phyloP scores from a whole-genome alignment of 225 moss, liverwort and hornwort species.

The Pseudisothecium myosuroides region DNA sequence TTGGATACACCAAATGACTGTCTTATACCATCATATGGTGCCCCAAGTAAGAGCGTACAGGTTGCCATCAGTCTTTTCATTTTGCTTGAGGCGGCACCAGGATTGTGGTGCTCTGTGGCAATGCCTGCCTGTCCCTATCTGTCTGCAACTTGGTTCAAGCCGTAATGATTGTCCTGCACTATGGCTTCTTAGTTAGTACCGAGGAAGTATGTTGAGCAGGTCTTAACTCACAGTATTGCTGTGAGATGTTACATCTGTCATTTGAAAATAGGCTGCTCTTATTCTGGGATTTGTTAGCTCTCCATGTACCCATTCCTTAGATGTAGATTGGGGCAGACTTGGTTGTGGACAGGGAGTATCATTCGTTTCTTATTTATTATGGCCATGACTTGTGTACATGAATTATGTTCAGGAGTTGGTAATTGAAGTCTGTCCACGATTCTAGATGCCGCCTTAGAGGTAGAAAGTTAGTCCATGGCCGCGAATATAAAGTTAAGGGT shows the following conservation, averaged over 20 bases:
- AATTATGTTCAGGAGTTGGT: conserved; percentile 22
- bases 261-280: conserved; percentile 20
- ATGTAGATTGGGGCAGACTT: conserved; percentile 13
- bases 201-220: conserved; percentile 18
- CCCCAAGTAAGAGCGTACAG: conserved; percentile 4
- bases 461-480: neutral
- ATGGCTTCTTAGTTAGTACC: conserved; percentile 9
- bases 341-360: conserved; percentile 11
- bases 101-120: conserved; percentile 26
- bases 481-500: neutral
- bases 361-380: conserved; percentile 18
- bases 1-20: conserved; percentile 20
- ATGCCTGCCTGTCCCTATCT: neutral
- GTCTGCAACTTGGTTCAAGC: conserved; percentile 19
- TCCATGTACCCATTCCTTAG: conserved; percentile 21
- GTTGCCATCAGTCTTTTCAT: conserved; percentile 15
- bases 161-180: conserved; percentile 6
- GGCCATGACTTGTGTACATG: conserved; percentile 21
- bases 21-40: conserved; percentile 8
- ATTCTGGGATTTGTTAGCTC: conserved; percentile 17
- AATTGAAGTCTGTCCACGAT: conserved; percentile 8
- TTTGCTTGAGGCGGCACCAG: conserved; percentile 23
- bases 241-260: conserved; percentile 25
- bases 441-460: neutral
- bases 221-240: conserved; percentile 12